These are phyloP conservation scores for Drechmeria coniospora DNA, from an alignment of 2,329 filamentous ascomycete species.

Conservation along the genomic window DNA sequence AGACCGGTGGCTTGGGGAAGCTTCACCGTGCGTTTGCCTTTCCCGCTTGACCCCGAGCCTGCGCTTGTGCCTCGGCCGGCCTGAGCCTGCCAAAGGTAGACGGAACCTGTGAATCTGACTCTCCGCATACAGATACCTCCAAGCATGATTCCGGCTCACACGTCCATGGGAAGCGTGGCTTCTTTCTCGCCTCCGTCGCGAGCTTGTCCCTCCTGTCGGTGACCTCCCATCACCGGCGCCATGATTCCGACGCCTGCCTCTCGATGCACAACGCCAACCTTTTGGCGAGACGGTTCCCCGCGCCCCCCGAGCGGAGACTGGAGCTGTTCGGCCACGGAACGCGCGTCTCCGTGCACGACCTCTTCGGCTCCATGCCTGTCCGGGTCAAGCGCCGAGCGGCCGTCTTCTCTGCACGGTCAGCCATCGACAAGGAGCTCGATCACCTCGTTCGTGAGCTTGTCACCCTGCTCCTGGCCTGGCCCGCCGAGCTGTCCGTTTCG, in stretches of 20 bases:
- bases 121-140: slow-evolving; percentile 54
- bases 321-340: slow-evolving; percentile 52
- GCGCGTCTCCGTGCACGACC: slow-evolving; percentile 55
- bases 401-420: slow-evolving; percentile 30
- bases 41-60: too few species aligned
- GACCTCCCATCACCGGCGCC: slow-evolving; percentile 49
- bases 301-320: slow-evolving; percentile 41
- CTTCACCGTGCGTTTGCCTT: slow-evolving; percentile 50
- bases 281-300: slow-evolving; percentile 48
- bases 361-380: slow-evolving; percentile 86
- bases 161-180: slow-evolving; percentile 52
- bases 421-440: slow-evolving; percentile 49
- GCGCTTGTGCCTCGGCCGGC: too few species aligned
- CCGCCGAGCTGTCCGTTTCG: slow-evolving; percentile 36
- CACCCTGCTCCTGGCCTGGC: slow-evolving; percentile 57
- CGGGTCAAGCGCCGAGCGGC: slow-evolving; percentile 65
- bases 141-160: slow-evolving; percentile 37
- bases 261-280: slow-evolving; percentile 54
- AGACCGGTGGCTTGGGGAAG: slow-evolving; percentile 55
- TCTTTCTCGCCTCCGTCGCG: slow-evolving; percentile 63
- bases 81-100: too few species aligned
- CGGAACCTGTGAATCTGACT: too few species aligned
- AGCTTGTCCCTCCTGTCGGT: slow-evolving; percentile 64
- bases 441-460: slow-evolving; percentile 41
- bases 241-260: slow-evolving; percentile 48